Conservation (phyloP, 2,329 filamentous ascomycete genomes). For the Trichoderma afroharzianum region DNA sequence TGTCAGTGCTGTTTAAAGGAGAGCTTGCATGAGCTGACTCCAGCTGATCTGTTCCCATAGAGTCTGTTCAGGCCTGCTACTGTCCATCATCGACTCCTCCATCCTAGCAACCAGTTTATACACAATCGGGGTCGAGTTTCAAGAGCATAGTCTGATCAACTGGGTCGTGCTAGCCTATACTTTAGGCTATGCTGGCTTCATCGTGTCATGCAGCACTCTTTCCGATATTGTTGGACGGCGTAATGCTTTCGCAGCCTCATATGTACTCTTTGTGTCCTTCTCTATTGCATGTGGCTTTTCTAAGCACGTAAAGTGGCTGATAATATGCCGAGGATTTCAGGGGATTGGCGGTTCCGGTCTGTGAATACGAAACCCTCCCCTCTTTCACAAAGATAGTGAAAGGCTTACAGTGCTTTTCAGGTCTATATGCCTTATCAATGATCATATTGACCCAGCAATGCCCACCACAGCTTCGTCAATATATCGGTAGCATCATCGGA, state of each 20-base stretch:
- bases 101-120: slow-evolving; percentile 58
- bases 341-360: slow-evolving; percentile 50
- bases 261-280: slow-evolving; percentile 52
- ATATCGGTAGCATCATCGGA: slow-evolving; percentile 47
- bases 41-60: slow-evolving; percentile 28
- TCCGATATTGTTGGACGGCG: slow-evolving; percentile 54
- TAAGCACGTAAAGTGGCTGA: slow-evolving; percentile 38
- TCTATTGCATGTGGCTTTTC: slow-evolving; percentile 51
- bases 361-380: slow-evolving; percentile 11
- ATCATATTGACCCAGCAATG: slow-evolving; percentile 51
- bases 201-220: slow-evolving; percentile 52
- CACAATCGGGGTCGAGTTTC: slow-evolving; percentile 51
- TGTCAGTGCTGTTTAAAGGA: background rate
- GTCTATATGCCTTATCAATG: slow-evolving; percentile 55
- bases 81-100: slow-evolving; percentile 57
- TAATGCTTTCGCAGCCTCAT: slow-evolving; percentile 48
- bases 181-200: slow-evolving; percentile 54
- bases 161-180: slow-evolving; percentile 57
- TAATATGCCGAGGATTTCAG: slow-evolving; percentile 47
- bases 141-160: slow-evolving; percentile 43
- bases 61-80: slow-evolving; percentile 50
- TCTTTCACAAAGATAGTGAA: background rate
- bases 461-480: slow-evolving; percentile 37
- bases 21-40: background rate
- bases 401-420: slow-evolving; percentile 25